Conservation (phyloP, 495 filamentous ascomycete genomes). For the Parathielavia appendiculata region DNA sequence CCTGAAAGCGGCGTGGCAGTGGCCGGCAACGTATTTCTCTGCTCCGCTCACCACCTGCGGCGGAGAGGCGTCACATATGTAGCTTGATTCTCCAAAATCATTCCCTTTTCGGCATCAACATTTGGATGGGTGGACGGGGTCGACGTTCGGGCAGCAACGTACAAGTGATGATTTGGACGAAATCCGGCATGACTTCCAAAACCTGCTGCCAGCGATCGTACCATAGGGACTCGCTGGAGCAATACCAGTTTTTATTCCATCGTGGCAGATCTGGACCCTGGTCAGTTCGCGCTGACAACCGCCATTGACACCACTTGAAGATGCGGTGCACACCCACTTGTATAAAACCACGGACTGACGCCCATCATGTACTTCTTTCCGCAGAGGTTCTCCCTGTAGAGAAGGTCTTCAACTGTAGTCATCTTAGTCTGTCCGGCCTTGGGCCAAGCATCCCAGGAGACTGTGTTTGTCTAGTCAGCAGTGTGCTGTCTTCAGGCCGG, state of each 20-base stretch:
- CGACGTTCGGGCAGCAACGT: not conserved
- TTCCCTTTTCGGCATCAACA: constrained; percentile 53
- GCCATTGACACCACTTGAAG: not conserved
- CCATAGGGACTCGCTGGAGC: constrained; percentile 67
- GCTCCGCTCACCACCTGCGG: constrained; percentile 49
- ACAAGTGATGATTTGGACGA: constrained; percentile 55
- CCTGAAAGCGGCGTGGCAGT: constrained; percentile 38
- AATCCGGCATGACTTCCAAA: constrained; percentile 56
- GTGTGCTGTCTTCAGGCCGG: not conserved
- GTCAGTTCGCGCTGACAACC: not conserved
- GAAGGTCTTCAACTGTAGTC: constrained; percentile 47
- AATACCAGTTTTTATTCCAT: constrained; percentile 71
- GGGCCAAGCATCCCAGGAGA: constrained; percentile 74
- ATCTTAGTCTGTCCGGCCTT: constrained; percentile 50
- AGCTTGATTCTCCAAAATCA: constrained; percentile 72
- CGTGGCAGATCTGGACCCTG: constrained; percentile 54
- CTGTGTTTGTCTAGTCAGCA: constrained; percentile 23
- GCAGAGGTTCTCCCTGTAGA: constrained; percentile 45
- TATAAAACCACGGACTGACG: constrained; percentile 72
- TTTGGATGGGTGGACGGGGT: not conserved
- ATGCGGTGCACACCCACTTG: constrained; percentile 27
- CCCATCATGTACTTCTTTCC: constrained; percentile 75
- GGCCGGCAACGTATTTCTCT: constrained; percentile 44
- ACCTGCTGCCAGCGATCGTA: constrained; percentile 68
- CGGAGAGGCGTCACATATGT: constrained; percentile 56